Evolutionary conservation across 75 land plant genomes (phyloP).

Genomic region (Selaginella moellendorffii): DNA sequence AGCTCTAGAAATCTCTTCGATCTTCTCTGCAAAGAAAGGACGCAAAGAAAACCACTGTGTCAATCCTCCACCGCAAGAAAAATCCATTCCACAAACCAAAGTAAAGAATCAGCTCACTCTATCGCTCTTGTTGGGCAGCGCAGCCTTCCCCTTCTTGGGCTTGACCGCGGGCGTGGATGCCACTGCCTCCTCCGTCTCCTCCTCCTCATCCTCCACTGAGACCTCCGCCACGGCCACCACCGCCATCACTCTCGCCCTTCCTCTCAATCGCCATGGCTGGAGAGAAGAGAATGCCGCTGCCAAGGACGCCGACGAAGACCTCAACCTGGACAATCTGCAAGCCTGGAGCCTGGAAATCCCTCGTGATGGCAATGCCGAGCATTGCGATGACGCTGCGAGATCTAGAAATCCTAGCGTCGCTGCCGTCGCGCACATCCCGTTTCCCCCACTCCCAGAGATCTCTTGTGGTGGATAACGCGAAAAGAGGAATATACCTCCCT

Average conservation of each 20-base stretch:
- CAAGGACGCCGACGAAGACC: not conserved
- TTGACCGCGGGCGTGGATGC: conserved; percentile 33
- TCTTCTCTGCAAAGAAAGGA: conserved; percentile 36
- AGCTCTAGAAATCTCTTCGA: conserved; percentile 90
- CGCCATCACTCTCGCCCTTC: not conserved
- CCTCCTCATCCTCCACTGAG: conserved; percentile 16
- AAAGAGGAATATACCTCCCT: no score
- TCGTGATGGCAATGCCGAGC: no score
- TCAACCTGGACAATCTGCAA: not conserved
- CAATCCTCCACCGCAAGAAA: no score
- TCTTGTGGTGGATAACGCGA: no score
- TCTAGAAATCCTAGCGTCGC: no score
- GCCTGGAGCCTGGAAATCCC: no score
- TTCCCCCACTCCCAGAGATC: no score
- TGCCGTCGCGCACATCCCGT: no score
- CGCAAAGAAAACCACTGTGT: conserved; percentile 35
- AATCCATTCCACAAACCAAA: no score
- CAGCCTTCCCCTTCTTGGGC: conserved; percentile 88
- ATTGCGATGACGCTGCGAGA: no score
- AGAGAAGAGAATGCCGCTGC: not conserved
- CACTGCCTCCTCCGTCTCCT: conserved; percentile 8
- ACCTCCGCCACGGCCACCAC: not conserved
- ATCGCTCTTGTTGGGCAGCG: conserved; percentile 67
- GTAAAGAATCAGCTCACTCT: conserved; percentile 31
- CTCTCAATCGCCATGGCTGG: not conserved